These are phyloP conservation scores for Aspergillus biplanus DNA, from an alignment of 495 filamentous ascomycete genomes.

Conservation along the genomic window DNA sequence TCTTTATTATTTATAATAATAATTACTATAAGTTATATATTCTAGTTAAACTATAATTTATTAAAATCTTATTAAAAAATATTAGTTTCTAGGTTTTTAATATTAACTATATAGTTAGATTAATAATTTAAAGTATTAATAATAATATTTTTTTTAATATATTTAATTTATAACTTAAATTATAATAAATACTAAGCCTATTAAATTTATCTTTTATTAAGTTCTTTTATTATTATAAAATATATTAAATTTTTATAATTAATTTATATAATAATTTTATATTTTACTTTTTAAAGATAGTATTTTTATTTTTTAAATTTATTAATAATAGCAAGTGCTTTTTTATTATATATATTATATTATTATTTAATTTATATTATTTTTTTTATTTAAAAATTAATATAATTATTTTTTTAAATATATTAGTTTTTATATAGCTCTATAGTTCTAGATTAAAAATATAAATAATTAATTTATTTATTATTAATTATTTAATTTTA, in stretches of 20 bases:
- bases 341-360: too few species aligned
- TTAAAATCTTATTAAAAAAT: slow-evolving; percentile 2
- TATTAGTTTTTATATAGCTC: too few species aligned
- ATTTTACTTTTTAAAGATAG: not conserved
- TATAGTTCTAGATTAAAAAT: too few species aligned
- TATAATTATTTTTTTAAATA: too few species aligned
- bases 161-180: not conserved
- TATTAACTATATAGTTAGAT: not conserved
- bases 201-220: not conserved
- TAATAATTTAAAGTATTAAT: not conserved
- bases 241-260: slow-evolving; percentile 1
- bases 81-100: slow-evolving; percentile 2
- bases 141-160: slow-evolving; percentile 2
- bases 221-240: not conserved
- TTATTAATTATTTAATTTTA: too few species aligned
- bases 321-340: too few species aligned
- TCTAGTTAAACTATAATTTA: not conserved
- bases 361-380: too few species aligned
- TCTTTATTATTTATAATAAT: not conserved
- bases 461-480: too few species aligned
- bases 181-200: not conserved
- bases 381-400: too few species aligned
- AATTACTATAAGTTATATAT: not conserved
- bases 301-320: too few species aligned
- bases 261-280: slow-evolving; percentile 4